Evolutionary conservation across 2,329 filamentous ascomycete species (phyloP), one percentile per base, ranked within the genome.

Genomic region (Chaetomium strumarium): DNA sequence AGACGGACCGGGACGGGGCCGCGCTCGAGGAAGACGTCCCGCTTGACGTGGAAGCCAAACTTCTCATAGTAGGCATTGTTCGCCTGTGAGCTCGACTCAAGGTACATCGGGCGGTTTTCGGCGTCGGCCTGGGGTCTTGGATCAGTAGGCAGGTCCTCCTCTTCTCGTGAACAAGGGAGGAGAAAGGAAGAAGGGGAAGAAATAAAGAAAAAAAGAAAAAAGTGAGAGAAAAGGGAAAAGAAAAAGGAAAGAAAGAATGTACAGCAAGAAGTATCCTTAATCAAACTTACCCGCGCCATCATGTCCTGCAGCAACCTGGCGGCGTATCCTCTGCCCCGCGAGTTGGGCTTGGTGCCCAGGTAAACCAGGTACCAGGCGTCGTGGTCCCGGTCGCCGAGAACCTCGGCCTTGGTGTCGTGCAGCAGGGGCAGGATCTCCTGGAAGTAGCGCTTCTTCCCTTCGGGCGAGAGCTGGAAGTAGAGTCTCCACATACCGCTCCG

Each of bases 321-420:
- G 14, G 83, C 86, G 67, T 88, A 88, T 11, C 89, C 88, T 61
- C 84, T 84, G 44, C 87, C 81, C 55, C 85, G 80, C 5, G 84
- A 81, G 56, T 75, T 76, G 33, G 85, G 82, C 67, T 84, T 86
- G 46, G 86, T 90, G 57, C 88, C 89, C 56, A 95, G 75, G 68
- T 92, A 93, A 44, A 90, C 86, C 50, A 95, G 81, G 67, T 93
- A 93, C 77, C 88, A 93, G 64, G 80, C 83, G 55, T 86, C 75
- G 60, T 75, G 67, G 65, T 89, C 84, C 46, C 82, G 77, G 37
- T 78, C 74, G 19, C 85, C 84, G 68, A 93, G 78, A 56, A 87
- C 76, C 56, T 80, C 75, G 55, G 76, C 72, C 73, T 91, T 91
- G 63, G 85, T 85, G 60, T 83, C 73, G 69, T 88, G 81, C 58